phyloP scores from a whole-genome alignment of 2,329 filamentous ascomycete species.

The Monilinia fructicola region DNA sequence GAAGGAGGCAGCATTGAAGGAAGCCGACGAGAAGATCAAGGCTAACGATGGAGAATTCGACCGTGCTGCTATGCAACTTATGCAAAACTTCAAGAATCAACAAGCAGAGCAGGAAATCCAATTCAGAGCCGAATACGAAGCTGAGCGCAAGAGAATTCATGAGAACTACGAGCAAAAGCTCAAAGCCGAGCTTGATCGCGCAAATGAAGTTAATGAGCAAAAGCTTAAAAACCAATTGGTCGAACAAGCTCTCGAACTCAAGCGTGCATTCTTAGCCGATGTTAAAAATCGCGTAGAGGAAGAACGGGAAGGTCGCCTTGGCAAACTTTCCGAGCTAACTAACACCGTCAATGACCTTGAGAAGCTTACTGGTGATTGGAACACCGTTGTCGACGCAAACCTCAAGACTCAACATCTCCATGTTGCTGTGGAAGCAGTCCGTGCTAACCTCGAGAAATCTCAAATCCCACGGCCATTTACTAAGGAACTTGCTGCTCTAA shows the following conservation, averaged over 20 bases:
- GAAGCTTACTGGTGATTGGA: conserved; percentile 84
- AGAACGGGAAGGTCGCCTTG: conserved; percentile 82
- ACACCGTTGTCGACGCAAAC: conserved; percentile 84
- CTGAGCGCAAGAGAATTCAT: conserved; percentile 78
- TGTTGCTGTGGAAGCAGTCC: conserved; percentile 91
- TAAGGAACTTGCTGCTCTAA: conserved; percentile 87
- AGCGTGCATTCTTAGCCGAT: conserved; percentile 77
- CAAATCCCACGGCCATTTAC: conserved; percentile 80
- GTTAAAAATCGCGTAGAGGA: conserved; percentile 80
- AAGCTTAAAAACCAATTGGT: conserved; percentile 80
- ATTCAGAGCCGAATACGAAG: conserved; percentile 86
- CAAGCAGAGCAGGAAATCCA: conserved; percentile 77
- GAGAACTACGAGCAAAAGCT: conserved; percentile 78
- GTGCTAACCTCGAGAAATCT: conserved; percentile 74
- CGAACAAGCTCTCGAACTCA: conserved; percentile 86
- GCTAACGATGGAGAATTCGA: conserved; percentile 75
- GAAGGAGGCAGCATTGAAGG: conserved; percentile 68
- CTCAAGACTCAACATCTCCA: conserved; percentile 94
- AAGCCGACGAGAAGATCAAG: conserved; percentile 66
- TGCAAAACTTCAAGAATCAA: conserved; percentile 79
- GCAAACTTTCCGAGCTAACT: conserved; percentile 79
- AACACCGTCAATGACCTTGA: conserved; percentile 79
- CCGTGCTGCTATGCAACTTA: conserved; percentile 80
- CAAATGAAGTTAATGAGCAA: conserved; percentile 78
- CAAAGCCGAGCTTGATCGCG: conserved; percentile 73